phyloP scores from a whole-genome alignment of 805 yeast species.

The Candida jianshihensis region DNA sequence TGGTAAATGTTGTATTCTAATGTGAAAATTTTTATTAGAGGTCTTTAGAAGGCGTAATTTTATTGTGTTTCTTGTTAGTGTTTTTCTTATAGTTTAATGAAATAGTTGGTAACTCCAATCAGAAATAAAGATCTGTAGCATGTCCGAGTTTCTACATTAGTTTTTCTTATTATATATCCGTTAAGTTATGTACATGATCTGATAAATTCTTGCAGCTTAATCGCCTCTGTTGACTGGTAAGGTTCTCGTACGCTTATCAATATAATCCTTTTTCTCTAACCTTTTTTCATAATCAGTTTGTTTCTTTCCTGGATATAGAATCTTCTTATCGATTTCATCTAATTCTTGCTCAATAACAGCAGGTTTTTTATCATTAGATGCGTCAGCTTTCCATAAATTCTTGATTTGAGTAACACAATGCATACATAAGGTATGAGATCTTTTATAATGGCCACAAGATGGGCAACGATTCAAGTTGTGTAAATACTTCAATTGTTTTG shows the following conservation, averaged over 20 bases:
- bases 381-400: constrained; percentile 55
- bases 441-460: constrained; percentile 87
- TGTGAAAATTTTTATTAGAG: not conserved
- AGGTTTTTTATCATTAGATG: constrained; percentile 21
- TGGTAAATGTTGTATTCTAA: not conserved
- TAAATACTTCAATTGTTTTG: constrained; percentile 70
- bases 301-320: constrained; percentile 70
- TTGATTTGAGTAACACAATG: constrained; percentile 81
- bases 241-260: constrained; percentile 47
- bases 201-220: constrained; percentile 1
- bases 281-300: constrained; percentile 38
- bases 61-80: no score
- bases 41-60: no score
- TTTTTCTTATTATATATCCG: no score
- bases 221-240: constrained; percentile 40
- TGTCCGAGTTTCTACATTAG: no score
- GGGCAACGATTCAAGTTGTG: constrained; percentile 86
- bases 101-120: no score
- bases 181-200: constrained; percentile 3
- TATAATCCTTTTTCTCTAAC: constrained; percentile 47
- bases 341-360: constrained; percentile 26
- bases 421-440: constrained; percentile 90
- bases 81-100: no score
- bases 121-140: no score
- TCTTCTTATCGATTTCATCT: constrained; percentile 52